Base-by-base conservation (phyloP, 2,329 filamentous ascomycete genomes). In the Cryphonectria naterciae region DNA sequence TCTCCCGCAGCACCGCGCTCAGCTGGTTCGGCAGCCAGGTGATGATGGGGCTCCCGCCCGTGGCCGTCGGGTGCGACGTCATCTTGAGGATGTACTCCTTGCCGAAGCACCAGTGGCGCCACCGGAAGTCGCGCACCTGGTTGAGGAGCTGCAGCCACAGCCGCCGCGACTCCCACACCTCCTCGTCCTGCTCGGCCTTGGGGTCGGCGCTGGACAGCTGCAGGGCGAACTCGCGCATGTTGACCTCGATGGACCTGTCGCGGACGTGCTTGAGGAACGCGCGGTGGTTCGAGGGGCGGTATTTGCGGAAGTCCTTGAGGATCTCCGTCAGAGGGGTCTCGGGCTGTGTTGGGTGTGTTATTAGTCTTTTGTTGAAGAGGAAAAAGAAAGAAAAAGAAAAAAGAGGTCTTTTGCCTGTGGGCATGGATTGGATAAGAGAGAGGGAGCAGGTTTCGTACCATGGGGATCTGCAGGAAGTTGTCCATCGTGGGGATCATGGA, bases 401-500 rank as follows among this genome's bases (percentile, higher is more conserved):
- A 4, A 56, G 5, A 39, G 37, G 37, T 39, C 37, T 56, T 56
- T 15, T 56, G 22, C 25, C 22, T 56, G 4, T n/a, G 52, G 25
- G 15, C 28, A 28, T 7, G 22, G 49, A 8, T 0, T 32, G 35
- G 22, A 2, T 7, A 5, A n/a, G 35, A 15, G 39, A 46, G 19
- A 3, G 28, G 5, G 7, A 19, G 25, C 10, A 32, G 11, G 41
- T 52, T 49, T 49, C 46, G 7, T 52, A 65, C 63, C 94, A 98
- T 97, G 73, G 89, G 86, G 61, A 98, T 91, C 79, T 96, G 88
- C 70, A 96, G 87, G 67, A 98, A 86, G 79, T 95, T 95, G 80
- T 98, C 95, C 77, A 95, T 90, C 4, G 98, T 88, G 3, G 95
- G 95, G 68, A 97, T 91, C 86, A 98, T 98, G 83, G 91, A 93